phyloP scores from a whole-genome alignment of 1,284 basidiomycete genomes.

The Trichosporon faecale region DNA sequence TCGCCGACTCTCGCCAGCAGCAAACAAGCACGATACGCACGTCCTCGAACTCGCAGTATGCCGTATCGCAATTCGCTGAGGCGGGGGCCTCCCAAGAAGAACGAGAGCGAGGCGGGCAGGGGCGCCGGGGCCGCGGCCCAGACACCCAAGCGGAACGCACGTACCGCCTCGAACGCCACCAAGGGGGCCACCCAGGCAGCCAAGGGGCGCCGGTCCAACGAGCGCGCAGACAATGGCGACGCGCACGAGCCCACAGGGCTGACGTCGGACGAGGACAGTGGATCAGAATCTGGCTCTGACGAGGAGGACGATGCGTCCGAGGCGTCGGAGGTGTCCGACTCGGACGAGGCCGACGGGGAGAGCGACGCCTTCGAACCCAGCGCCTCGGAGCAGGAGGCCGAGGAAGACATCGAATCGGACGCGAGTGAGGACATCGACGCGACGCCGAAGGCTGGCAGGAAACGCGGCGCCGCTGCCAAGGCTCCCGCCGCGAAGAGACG shows the following conservation, averaged over 20 bases:
- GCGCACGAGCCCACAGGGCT: conserved; percentile 37
- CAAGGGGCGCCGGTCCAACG: neutral
- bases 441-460: conserved; percentile 20
- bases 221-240: conserved; percentile 16
- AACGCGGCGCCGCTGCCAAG: conserved; percentile 2
- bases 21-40: neutral
- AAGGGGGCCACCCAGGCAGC: neutral
- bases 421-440: conserved; percentile 38
- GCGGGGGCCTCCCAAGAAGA: neutral
- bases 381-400: conserved; percentile 25
- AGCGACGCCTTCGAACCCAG: conserved; percentile 18
- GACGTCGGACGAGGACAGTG: conserved; percentile 30
- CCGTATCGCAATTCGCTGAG: conserved; percentile 6
- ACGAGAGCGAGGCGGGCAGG: neutral
- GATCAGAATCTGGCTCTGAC: neutral
- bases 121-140: neutral
- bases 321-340: conserved; percentile 24
- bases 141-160: neutral
- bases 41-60: neutral
- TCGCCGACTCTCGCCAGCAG: conserved; percentile 2
- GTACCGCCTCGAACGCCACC: conserved; percentile 6
- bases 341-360: conserved; percentile 27
- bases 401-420: conserved; percentile 25
- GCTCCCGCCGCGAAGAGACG: neutral
- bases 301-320: neutral